phyloP scores from a whole-genome alignment of 2,329 filamentous ascomycete species.

The Lasiodiplodia sp. region DNA sequence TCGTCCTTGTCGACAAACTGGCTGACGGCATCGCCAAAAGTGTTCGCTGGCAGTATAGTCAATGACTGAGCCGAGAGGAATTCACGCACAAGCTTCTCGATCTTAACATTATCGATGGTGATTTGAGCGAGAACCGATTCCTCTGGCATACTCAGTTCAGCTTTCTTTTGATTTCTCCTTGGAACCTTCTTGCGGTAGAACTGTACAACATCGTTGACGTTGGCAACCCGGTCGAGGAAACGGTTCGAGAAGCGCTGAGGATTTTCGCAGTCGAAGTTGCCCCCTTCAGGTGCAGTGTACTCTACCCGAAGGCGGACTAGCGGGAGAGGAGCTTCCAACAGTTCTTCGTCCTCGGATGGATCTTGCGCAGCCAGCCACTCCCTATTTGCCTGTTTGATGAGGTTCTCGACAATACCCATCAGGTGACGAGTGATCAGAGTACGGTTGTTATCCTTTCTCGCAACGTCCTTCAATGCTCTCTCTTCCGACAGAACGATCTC shows the following conservation, averaged over 20 bases:
- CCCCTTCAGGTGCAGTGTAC: conserved; percentile 82
- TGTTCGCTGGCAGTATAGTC: conserved; percentile 90
- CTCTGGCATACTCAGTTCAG: conserved; percentile 67
- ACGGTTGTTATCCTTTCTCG: conserved; percentile 83
- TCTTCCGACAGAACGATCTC: conserved; percentile 82
- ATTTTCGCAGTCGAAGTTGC: conserved; percentile 89
- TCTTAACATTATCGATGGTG: conserved; percentile 79
- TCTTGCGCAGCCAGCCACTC: conserved; percentile 84
- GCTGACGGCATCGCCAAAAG: conserved; percentile 89
- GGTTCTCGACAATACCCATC: conserved; percentile 78
- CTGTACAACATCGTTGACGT: conserved; percentile 90
- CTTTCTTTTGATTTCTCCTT: conserved; percentile 54
- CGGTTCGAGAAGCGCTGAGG: conserved; percentile 95
- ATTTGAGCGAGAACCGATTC: conserved; percentile 67
- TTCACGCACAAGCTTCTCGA: conserved; percentile 87
- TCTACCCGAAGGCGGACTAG: conserved; percentile 91
- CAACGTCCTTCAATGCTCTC: conserved; percentile 76
- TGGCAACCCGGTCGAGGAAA: conserved; percentile 89
- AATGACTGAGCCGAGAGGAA: conserved; percentile 87
- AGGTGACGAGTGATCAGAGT: conserved; percentile 79
- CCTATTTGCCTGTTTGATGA: conserved; percentile 83
- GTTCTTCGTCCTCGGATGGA: conserved; percentile 59
- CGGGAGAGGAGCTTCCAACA: conserved; percentile 74
- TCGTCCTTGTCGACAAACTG: conserved; percentile 96
- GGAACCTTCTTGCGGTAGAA: conserved; percentile 88